Conservation (phyloP, 352 stramenopile genomes). For the Aphanomyces euteiches region DNA sequence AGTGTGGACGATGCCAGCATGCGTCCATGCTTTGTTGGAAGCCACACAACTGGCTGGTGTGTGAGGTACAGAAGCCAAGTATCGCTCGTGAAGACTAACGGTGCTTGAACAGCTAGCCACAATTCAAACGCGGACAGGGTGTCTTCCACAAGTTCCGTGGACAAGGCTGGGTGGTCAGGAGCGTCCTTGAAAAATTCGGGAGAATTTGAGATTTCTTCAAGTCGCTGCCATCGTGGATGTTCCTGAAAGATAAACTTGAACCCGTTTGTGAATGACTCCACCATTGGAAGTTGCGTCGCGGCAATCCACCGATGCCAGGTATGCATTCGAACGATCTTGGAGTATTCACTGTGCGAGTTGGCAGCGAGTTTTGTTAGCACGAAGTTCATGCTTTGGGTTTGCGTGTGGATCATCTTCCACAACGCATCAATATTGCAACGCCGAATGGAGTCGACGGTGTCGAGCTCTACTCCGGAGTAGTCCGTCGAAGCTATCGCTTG, state of each 20-base stretch:
- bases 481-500: background rate
- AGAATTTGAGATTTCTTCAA: background rate
- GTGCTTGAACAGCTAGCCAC: constrained; percentile 9
- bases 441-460: too few relatives aligned
- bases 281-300: too few relatives aligned
- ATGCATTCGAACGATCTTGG: too few relatives aligned
- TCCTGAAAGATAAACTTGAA: too few relatives aligned
- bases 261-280: too few relatives aligned
- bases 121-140: constrained; percentile 10
- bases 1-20: constrained; percentile 14
- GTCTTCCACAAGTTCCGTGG: background rate
- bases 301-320: too few relatives aligned
- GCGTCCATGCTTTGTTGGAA: background rate
- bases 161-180: background rate
- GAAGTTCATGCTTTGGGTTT: too few relatives aligned
- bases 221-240: background rate
- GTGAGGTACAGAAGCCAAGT: constrained; percentile 9
- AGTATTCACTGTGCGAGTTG: too few relatives aligned
- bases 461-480: background rate
- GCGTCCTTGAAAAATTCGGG: background rate
- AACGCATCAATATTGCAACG: too few relatives aligned
- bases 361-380: too few relatives aligned
- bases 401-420: too few relatives aligned
- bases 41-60: background rate
- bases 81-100: background rate